Percentiles rank a stretch among this genome's conserved stretches.
Conservation (phyloP, 2,329 filamentous ascomycete species). For the Myriosclerotinia scirpicola region DNA sequence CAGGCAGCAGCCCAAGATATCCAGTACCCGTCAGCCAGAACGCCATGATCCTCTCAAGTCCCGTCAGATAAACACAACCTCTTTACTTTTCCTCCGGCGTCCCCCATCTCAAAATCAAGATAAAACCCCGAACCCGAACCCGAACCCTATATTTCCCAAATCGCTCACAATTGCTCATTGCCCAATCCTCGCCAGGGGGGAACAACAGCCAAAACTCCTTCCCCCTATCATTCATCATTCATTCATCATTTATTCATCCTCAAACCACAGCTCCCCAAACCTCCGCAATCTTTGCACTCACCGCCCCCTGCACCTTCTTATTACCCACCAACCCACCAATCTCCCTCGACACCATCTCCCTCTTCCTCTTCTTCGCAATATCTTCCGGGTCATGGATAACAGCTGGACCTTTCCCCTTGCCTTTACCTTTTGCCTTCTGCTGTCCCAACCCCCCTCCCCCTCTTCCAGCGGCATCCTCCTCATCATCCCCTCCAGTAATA, state of each 20-base stretch:
- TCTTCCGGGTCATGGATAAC: slow-evolving; percentile 4
- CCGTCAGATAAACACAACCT: no score
- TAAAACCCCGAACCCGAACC: no score
- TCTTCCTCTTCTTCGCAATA: slow-evolving; percentile 50
- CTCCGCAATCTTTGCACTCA: slow-evolving; percentile 71
- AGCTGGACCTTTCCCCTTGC: slow-evolving; percentile 2
- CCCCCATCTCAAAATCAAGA: no score
- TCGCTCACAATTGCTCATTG: no score
- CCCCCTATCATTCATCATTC: background rate
- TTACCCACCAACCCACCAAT: slow-evolving; percentile 61
- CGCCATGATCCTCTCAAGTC: no score
- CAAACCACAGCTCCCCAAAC: slow-evolving; percentile 59
- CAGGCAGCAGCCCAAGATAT: no score
- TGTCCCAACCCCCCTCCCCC: background rate
- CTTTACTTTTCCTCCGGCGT: no score
- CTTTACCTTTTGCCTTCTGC: background rate
- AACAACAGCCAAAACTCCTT: background rate
- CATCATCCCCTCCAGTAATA: background rate
- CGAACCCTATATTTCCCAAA: no score
- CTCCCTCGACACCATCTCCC: slow-evolving; percentile 58
- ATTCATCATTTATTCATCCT: background rate
- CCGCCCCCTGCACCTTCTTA: slow-evolving; percentile 64
- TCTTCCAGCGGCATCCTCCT: background rate
- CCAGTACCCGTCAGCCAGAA: no score
- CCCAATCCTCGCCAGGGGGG: no score